phyloP scores from a whole-genome alignment of 2,329 filamentous ascomycete species.

The Trichophyton rubrum region DNA sequence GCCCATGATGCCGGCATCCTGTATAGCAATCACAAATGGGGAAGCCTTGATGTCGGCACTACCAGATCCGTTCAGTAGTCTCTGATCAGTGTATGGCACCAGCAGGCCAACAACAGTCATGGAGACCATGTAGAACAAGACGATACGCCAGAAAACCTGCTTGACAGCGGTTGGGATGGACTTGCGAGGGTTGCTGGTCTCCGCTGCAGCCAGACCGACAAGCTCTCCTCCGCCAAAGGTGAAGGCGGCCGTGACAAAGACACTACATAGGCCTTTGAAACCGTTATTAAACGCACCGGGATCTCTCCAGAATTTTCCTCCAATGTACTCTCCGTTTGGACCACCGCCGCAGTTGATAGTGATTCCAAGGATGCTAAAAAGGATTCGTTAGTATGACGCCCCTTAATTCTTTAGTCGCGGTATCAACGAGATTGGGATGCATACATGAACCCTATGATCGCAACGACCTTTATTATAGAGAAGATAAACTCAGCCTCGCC shows the following conservation, averaged over 20 bases:
- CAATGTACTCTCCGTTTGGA: slow-evolving; percentile 62
- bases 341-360: slow-evolving; percentile 75
- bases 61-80: slow-evolving; percentile 22
- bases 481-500: slow-evolving; percentile 85
- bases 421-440: slow-evolving; percentile 20
- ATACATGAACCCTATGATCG: slow-evolving; percentile 79
- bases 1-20: slow-evolving; percentile 66
- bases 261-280: slow-evolving; percentile 51
- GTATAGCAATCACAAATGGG: slow-evolving; percentile 86
- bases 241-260: slow-evolving; percentile 53
- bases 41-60: slow-evolving; percentile 40
- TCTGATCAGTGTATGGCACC: slow-evolving; percentile 38
- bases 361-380: slow-evolving; percentile 61
- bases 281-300: slow-evolving; percentile 66
- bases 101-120: slow-evolving; percentile 70
- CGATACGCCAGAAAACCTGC: slow-evolving; percentile 91
- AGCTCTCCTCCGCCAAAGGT: slow-evolving; percentile 51
- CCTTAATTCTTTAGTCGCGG: background rate
- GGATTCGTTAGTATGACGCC: slow-evolving; percentile 9
- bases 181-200: slow-evolving; percentile 48
- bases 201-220: slow-evolving; percentile 48
- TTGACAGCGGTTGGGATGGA: slow-evolving; percentile 77
- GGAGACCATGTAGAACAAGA: slow-evolving; percentile 77
- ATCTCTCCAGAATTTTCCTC: slow-evolving; percentile 59
- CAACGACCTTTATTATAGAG: slow-evolving; percentile 71